Evolutionary conservation across 2,329 filamentous ascomycete species (phyloP), one percentile per base, ranked within the genome.

Genomic region (Tolypocladium guangdongense): DNA sequence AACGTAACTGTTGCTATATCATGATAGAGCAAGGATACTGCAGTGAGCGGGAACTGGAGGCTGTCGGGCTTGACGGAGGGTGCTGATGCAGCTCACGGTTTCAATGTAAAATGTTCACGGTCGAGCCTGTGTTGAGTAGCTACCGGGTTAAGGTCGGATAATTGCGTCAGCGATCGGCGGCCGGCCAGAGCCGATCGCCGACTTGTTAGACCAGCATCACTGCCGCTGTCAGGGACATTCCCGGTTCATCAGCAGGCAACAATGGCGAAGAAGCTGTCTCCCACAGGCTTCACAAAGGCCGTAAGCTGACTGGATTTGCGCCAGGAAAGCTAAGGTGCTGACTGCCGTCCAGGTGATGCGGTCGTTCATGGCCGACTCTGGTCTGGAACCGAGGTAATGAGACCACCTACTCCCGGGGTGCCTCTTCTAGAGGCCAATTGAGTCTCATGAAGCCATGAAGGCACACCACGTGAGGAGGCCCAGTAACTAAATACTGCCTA

Each of bases 351-450:
- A 93, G 89, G 89, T 95, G 48, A 80, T 90, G 75, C 86, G 87
- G 67, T 91, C 88, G 2, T 96, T 96, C 69, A 82, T 88, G 73
- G 80, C 81, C 59, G 87, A 89, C 58, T 96, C 90, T 6, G 91
- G 91, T 7, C 73, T 97, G 22, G 92, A 96, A 69, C 90, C 90
- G 67, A 87, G 88, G 91, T 95, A 66, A 52, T 36, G 33, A 36
- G 36, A 32, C 38, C 30, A 22, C 3, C n/a, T 20, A 1, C 43
- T 27, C 18, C 6, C 33, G 1, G 27, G 11, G 18, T 3, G 43
- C 27, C 43, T 32, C 16, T 4, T 8, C 8, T 4, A 46, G 27
- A 14, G n/a, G 20, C 39, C 20, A 27, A 43, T 43, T 24, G 39
- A 43, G 39, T 43, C 12, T 20, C 38, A 16, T 5, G 5, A 24